phyloP scores from a whole-genome alignment of 345 rosid species.

The Hypericum perforatum region DNA sequence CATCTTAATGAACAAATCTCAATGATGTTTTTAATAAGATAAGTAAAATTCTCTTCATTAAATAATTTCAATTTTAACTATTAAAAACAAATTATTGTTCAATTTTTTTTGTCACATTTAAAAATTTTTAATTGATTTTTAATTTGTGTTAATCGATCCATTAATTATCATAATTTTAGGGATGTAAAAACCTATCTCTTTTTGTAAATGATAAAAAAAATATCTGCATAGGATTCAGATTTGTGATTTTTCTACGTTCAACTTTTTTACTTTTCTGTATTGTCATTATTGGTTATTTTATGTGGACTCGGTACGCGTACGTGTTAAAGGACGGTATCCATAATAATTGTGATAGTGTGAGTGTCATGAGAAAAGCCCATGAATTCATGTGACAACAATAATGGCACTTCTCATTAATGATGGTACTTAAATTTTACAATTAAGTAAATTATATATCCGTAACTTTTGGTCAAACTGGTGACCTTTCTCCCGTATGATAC shows the following conservation, averaged over 20 bases:
- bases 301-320: constrained; percentile 6
- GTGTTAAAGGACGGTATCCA: constrained; percentile 29
- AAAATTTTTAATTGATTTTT: too few relatives aligned
- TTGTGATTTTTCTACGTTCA: neutral
- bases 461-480: neutral
- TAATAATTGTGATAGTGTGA: constrained; percentile 38
- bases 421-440: constrained; percentile 20
- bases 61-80: too few relatives aligned
- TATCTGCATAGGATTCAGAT: neutral
- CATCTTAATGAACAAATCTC: too few relatives aligned
- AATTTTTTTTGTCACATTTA: too few relatives aligned
- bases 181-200: too few relatives aligned
- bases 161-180: too few relatives aligned
- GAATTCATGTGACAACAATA: constrained; percentile 51
- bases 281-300: neutral
- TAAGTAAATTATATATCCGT: neutral
- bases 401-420: constrained; percentile 34
- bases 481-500: constrained; percentile 14
- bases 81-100: too few relatives aligned
- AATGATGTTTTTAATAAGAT: too few relatives aligned
- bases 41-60: too few relatives aligned
- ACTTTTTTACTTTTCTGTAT: neutral
- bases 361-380: constrained; percentile 35
- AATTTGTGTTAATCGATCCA: too few relatives aligned
- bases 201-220: too few relatives aligned